Evolutionary conservation across 2,329 filamentous ascomycete species (phyloP).

Genomic region (Raffaelea arxii): DNA sequence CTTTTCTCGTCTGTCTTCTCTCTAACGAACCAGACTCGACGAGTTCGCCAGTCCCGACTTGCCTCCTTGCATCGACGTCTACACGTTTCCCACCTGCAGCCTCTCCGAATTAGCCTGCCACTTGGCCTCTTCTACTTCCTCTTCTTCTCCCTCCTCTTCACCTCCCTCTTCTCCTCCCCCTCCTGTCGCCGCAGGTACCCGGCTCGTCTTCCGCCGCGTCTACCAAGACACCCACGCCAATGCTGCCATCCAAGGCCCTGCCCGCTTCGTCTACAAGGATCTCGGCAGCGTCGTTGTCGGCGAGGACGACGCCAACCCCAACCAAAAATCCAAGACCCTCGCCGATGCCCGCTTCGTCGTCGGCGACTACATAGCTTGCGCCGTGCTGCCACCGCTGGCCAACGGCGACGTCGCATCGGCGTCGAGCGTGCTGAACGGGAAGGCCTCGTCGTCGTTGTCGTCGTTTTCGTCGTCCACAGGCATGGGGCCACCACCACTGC

Average conservation of each 20-base stretch:
- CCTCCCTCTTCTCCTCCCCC: constrained; percentile 50
- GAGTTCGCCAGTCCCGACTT: constrained; percentile 56
- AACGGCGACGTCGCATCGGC: constrained; percentile 59
- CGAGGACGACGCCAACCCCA: constrained; percentile 28
- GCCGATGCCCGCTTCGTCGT: constrained; percentile 72
- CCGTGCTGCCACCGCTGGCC: constrained; percentile 63
- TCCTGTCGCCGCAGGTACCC: constrained; percentile 68
- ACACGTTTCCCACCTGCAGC: constrained; percentile 78
- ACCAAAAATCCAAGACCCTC: constrained; percentile 63
- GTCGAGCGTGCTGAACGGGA: constrained; percentile 36
- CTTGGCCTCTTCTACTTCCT: constrained; percentile 49
- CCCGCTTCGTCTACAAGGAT: constrained; percentile 65
- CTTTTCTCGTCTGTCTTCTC: not conserved
- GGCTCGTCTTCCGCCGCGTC: constrained; percentile 78
- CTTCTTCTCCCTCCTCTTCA: constrained; percentile 62
- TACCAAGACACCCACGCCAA: constrained; percentile 58
- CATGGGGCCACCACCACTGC: not conserved
- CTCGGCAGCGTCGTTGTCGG: constrained; percentile 75
- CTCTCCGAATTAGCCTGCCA: constrained; percentile 73
- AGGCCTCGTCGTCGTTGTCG: too few species aligned
- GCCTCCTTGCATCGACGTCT: constrained; percentile 64
- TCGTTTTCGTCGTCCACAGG: constrained; percentile 14
- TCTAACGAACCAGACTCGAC: constrained; percentile 41
- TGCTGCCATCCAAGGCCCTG: constrained; percentile 17
- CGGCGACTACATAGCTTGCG: constrained; percentile 80